A percentile compares a stretch with the other conserved stretches of the same genome.
phyloP scores from a whole-genome alignment of 257 asterid genomes.

The Solanum phureja region DNA sequence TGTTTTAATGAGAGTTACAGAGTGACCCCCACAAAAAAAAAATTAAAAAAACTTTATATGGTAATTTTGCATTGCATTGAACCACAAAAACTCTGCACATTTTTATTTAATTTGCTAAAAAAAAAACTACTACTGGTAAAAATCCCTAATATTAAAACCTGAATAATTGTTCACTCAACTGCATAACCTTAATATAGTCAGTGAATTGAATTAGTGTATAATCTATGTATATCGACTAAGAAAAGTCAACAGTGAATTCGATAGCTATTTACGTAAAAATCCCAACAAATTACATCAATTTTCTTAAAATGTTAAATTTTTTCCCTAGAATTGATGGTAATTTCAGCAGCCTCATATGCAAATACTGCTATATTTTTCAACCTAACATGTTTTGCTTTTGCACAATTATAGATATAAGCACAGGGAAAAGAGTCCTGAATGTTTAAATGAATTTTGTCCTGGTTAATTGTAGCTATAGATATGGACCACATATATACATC shows the following conservation, averaged over 20 bases:
- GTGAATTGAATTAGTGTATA: background rate
- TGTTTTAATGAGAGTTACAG: conserved; percentile 20
- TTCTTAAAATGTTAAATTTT: background rate
- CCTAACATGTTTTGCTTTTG: background rate
- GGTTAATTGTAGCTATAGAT: background rate
- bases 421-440: background rate
- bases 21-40: conserved; percentile 11
- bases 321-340: background rate
- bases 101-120: background rate
- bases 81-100: conserved; percentile 5
- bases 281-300: background rate
- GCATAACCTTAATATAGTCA: background rate
- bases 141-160: background rate
- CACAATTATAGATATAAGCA: background rate
- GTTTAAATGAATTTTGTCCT: background rate
- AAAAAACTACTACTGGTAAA: background rate
- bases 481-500: background rate
- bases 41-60: conserved; percentile 9
- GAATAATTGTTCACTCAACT: background rate
- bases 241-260: background rate
- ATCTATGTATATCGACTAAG: background rate
- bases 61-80: conserved; percentile 18
- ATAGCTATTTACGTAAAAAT: no score
- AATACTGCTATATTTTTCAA: background rate
- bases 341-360: background rate